A percentile compares a stretch with the other conserved stretches of the same genome.
phyloP scores from a whole-genome alignment of 306 rosid species.

The Prosopis cineraria region DNA sequence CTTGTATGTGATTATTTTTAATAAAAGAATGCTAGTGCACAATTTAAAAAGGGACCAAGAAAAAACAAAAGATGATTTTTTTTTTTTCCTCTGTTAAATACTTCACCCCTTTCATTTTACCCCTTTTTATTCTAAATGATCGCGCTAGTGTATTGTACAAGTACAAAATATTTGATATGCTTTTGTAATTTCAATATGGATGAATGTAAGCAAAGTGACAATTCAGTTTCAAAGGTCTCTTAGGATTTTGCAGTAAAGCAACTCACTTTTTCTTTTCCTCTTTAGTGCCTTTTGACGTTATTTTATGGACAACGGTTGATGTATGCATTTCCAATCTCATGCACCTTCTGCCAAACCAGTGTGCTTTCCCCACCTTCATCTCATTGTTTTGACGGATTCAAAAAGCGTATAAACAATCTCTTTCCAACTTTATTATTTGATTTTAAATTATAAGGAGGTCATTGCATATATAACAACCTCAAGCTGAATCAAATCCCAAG shows the following conservation, averaged over 20 bases:
- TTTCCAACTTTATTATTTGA: no score
- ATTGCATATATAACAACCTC: background rate
- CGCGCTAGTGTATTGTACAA: background rate
- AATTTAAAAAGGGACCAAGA: no score
- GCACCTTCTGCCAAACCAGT: background rate
- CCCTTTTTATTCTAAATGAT: background rate
- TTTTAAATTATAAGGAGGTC: no score
- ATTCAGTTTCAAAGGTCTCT: background rate
- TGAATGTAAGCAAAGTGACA: background rate
- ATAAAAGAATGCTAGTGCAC: no score
- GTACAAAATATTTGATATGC: background rate
- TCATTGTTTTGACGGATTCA: background rate
- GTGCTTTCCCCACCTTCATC: background rate
- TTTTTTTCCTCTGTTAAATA: no score
- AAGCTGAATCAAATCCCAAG: background rate
- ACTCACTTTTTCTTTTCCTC: background rate
- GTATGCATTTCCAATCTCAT: background rate
- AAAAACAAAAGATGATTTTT: no score
- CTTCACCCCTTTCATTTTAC: no score
- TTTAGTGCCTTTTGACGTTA: background rate
- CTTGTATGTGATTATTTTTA: no score
- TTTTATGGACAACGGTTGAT: background rate
- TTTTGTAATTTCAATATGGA: background rate
- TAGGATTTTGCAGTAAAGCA: background rate
- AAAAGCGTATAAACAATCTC: background rate